phyloP scores from a whole-genome alignment of 371 early-diverging fungal species.

The Zancudomyces culisetae region DNA sequence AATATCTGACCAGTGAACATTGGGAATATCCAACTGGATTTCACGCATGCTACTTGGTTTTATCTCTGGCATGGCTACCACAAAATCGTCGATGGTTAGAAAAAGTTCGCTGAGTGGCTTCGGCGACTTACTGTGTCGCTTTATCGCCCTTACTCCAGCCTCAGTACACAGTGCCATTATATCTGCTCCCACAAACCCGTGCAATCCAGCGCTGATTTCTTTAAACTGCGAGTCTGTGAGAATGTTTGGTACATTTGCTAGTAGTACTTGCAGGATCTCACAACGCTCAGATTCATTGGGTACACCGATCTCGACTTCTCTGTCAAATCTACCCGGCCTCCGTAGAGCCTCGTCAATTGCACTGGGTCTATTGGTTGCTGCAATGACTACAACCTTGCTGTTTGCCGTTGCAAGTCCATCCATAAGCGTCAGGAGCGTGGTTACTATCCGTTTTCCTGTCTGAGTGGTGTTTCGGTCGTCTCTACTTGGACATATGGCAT shows the following conservation, averaged over 20 bases:
- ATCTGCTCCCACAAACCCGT: slow-evolving; percentile 98
- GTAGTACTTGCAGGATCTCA: slow-evolving; percentile 55
- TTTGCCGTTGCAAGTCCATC: slow-evolving; percentile 55
- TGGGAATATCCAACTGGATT: slow-evolving; percentile 79
- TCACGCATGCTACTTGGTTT: slow-evolving; percentile 95
- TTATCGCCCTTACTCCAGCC: slow-evolving; percentile 68
- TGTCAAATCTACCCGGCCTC: slow-evolving; percentile 94
- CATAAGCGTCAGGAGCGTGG: slow-evolving; percentile 90
- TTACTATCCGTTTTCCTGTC: slow-evolving; percentile 81
- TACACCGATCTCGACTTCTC: slow-evolving; percentile 86
- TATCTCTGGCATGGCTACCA: slow-evolving; percentile 4
- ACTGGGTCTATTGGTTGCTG: slow-evolving; percentile 94
- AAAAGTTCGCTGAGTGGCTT: not conserved
- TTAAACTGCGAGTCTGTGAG: slow-evolving; percentile 35
- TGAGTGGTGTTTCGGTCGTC: slow-evolving; percentile 40
- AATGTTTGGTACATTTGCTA: slow-evolving; percentile 45
- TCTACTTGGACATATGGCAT: slow-evolving; percentile 85
- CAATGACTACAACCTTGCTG: slow-evolving; percentile 65
- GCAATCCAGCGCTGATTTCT: slow-evolving; percentile 41
- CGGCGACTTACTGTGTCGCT: slow-evolving; percentile 16
- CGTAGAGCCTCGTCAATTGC: slow-evolving; percentile 89
- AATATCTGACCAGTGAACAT: slow-evolving; percentile 90
- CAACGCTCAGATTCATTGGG: slow-evolving; percentile 54
- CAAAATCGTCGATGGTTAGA: slow-evolving; percentile 1
- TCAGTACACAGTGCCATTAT: slow-evolving; percentile 69